A percentile compares a stretch with the other conserved stretches of the same genome.
Evolutionary conservation across 2,329 filamentous ascomycete genomes (phyloP).

Genomic region (Leptographium radiaticola): DNA sequence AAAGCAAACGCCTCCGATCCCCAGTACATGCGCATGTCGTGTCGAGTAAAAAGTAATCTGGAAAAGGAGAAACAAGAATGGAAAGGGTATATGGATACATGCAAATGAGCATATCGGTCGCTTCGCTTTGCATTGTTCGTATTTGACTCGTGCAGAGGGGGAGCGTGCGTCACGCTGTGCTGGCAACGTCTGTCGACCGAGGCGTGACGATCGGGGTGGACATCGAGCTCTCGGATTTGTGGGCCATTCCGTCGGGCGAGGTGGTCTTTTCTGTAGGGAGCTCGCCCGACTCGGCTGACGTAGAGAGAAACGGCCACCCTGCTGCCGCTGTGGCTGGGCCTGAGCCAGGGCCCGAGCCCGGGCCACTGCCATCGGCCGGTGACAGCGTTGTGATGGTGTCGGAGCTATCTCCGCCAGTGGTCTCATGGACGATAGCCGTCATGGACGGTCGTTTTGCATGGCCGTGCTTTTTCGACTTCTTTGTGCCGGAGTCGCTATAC

Average conservation of each 20-base stretch:
- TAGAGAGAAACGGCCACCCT: background rate
- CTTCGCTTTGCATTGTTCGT: background rate
- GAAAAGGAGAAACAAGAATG: background rate
- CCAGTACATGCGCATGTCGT: background rate
- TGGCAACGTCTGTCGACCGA: background rate
- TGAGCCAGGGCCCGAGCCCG: background rate
- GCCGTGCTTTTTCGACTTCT: conserved; percentile 2
- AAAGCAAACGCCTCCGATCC: background rate
- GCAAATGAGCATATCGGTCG: background rate
- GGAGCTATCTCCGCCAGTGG: background rate
- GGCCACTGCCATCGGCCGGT: background rate
- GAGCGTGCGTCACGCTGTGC: background rate
- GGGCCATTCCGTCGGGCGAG: background rate
- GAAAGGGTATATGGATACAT: background rate
- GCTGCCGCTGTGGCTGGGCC: background rate
- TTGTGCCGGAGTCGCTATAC: conserved; percentile 16
- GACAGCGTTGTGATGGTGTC: conserved; percentile 1
- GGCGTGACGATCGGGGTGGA: background rate
- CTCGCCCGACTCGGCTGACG: background rate
- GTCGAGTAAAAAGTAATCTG: background rate
- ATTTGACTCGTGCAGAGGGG: background rate
- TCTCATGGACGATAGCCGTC: background rate
- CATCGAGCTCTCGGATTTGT: no score
- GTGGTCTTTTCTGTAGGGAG: background rate
- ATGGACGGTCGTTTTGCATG: conserved; percentile 4